Evolutionary conservation across 78 protist species (phyloP), one percentile per base, ranked within the genome.

Genomic region (Thecamonas trahens): DNA sequence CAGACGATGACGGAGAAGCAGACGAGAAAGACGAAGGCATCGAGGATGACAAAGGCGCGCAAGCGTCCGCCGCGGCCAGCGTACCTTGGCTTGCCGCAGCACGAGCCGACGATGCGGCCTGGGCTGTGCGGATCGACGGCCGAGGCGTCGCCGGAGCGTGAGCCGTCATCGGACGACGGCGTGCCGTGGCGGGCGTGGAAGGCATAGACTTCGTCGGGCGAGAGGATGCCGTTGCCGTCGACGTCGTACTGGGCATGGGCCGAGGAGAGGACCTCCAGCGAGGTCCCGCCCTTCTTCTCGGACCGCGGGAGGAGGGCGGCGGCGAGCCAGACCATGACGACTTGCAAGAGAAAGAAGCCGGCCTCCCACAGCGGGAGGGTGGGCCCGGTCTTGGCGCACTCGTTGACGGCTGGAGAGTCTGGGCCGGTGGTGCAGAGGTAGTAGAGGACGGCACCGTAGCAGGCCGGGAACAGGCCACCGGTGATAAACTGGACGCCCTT

Each of bases 271-370:
- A 42, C 11, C 22, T 6, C 57, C 7, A 15, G 15, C 24, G 6
- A 32, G 14, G 4, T 1, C 17, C 64, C 75, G 52, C 64, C 75
- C 34, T 70, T 55, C 29, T 26, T 24, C 55, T 14, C 11, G 29
- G 65, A 11, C 28, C 13, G 34, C 15, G 29, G 58, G 17, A 55
- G 39, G 26, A 31, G 39, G 29, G 26, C 7, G 40, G 37, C 53
- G 29, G 75, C 75, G 32, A 11, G 22, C 75, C 75, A 70, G 22
- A 39, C 52, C 9, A 70, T 9, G 24, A 57, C 39, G 32, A 57
- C 49, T 55, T 70, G 75, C 67, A 55, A 11, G 29, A 20, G 4
- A 28, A 70, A 70, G 37, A 57, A 5, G 35, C 31, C 39, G 35
- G 49, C 17, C 37, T 11, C 13, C 13, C 4, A 37, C 11, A 49